phyloP scores from a whole-genome alignment of 2,329 filamentous ascomycete species.

The Hypoxylon sp. region DNA sequence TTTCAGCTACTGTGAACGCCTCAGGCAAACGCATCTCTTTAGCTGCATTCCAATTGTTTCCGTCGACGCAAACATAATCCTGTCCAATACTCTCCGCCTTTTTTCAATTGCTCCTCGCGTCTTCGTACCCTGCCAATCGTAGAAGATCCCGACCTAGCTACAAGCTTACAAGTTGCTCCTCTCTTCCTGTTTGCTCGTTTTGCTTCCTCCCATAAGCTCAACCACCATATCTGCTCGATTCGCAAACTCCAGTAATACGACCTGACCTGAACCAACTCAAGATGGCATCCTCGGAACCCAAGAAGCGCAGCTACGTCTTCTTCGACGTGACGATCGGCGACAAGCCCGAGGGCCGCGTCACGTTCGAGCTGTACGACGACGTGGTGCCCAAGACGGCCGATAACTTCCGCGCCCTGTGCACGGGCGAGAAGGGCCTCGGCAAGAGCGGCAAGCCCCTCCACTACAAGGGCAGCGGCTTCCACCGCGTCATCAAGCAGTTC shows the following conservation, averaged over 20 bases:
- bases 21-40: slow-evolving; percentile 7
- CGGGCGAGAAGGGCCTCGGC: slow-evolving; percentile 88
- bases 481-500: slow-evolving; percentile 97
- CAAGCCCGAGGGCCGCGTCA: slow-evolving; percentile 76
- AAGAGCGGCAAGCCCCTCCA: slow-evolving; percentile 84
- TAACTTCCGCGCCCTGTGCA: slow-evolving; percentile 94
- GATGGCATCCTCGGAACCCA: slow-evolving; percentile 48
- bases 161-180: not conserved
- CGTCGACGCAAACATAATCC: slow-evolving; percentile 2
- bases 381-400: slow-evolving; percentile 94
- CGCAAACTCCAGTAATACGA: not conserved
- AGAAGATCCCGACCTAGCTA: not conserved
- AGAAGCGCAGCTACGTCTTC: slow-evolving; percentile 80
- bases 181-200: not conserved
- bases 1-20: slow-evolving; percentile 10
- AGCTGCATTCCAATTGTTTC: slow-evolving; percentile 14
- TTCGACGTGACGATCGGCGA: slow-evolving; percentile 90
- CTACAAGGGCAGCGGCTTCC: slow-evolving; percentile 93
- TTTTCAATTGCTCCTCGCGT: too few relatives aligned
- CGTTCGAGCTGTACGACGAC: slow-evolving; percentile 80
- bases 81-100: not conserved
- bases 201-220: not conserved
- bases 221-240: not conserved
- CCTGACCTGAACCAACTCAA: not conserved
- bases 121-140: not conserved